Conservation (phyloP, 169 alveolate species). For the Eimeria sp. region DNA sequence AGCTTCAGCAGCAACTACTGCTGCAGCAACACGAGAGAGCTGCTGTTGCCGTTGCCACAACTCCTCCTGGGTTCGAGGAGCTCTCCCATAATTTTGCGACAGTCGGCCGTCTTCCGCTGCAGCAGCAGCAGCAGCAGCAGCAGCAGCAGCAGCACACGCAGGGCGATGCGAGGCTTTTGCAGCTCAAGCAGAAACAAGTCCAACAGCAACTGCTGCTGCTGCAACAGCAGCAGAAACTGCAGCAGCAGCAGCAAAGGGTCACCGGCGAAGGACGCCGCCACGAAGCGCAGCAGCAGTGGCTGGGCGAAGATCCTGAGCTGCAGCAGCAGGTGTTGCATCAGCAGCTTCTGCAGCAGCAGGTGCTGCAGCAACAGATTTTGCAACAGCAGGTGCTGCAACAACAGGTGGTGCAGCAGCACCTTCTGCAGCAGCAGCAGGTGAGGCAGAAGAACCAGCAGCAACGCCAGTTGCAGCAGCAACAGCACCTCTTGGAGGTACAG, state of each 20-base stretch:
- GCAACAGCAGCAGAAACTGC: conserved; percentile 13
- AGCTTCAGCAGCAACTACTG: conserved; percentile 38
- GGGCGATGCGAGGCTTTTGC: conserved; percentile 3
- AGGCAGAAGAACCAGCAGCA: conserved; percentile 1
- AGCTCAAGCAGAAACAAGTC: background rate
- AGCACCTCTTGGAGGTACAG: too few species aligned
- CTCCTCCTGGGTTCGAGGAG: conserved; percentile 35
- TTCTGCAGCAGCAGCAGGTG: conserved; percentile 12
- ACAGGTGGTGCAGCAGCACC: background rate
- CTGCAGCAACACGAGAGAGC: background rate
- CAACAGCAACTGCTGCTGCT: conserved; percentile 19
- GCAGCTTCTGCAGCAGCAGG: background rate
- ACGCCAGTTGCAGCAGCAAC: background rate
- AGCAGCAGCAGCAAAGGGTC: conserved; percentile 24
- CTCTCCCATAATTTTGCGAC: background rate
- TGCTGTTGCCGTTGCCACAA: background rate
- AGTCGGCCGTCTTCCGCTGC: background rate
- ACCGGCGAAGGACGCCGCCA: background rate
- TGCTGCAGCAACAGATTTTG: background rate
- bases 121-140: conserved; percentile 19
- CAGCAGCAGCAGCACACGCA: background rate
- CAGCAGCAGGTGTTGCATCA: background rate
- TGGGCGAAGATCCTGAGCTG: conserved; percentile 9
- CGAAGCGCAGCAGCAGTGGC: conserved; percentile 26
- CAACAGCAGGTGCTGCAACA: background rate